Evolutionary conservation across 2,329 filamentous ascomycete species (phyloP).

Genomic region (Taxawa tesnikishii): DNA sequence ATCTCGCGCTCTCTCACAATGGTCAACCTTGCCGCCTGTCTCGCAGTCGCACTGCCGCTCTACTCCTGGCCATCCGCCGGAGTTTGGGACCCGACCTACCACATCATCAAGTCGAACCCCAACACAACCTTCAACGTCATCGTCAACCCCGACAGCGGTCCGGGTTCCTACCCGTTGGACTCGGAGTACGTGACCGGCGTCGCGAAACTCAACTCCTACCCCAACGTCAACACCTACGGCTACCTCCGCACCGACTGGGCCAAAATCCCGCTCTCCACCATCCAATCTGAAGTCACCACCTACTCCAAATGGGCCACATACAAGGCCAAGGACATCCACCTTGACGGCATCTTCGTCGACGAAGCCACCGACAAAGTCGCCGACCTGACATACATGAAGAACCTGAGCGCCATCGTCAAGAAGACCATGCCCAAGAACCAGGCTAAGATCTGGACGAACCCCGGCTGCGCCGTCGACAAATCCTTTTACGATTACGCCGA

Average conservation of each 20-base stretch:
- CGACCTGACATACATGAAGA: constrained; percentile 7
- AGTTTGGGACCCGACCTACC: constrained; percentile 9
- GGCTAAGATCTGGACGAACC: constrained; percentile 7
- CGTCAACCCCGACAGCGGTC: constrained; percentile 16
- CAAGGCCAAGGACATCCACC: constrained; percentile 9
- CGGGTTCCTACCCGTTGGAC: constrained; percentile 10
- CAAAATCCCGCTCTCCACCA: constrained; percentile 9
- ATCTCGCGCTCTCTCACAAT: too few relatives aligned
- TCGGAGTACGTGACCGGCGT: constrained; percentile 14
- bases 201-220: constrained; percentile 13
- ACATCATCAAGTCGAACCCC: constrained; percentile 11
- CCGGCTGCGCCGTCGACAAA: constrained; percentile 6
- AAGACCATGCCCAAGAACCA: constrained; percentile 4
- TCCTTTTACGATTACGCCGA: constrained; percentile 5
- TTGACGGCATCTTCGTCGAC: constrained; percentile 17
- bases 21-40: constrained; percentile 6
- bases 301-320: constrained; percentile 15
- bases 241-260: constrained; percentile 16
- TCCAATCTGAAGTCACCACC: constrained; percentile 12
- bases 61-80: constrained; percentile 8
- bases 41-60: constrained; percentile 7
- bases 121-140: constrained; percentile 16
- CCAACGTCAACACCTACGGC: constrained; percentile 15
- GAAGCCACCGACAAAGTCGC: constrained; percentile 10
- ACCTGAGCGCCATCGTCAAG: constrained; percentile 1